These are phyloP conservation scores for Clarireedia sp. DNA, from an alignment of 2,329 filamentous ascomycete genomes.

Conservation along the genomic window DNA sequence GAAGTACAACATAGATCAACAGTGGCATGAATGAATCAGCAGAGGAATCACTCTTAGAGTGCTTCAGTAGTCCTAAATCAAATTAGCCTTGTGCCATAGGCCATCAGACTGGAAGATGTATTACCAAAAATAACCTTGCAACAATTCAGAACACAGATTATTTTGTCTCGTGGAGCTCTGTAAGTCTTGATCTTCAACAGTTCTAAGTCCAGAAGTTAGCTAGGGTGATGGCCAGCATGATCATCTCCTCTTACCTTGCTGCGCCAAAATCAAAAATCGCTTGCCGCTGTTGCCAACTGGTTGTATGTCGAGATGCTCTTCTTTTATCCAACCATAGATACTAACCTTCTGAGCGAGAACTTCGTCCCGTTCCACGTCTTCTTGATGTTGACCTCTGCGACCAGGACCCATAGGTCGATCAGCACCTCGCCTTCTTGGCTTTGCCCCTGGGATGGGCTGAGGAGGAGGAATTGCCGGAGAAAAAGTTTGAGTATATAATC, in stretches of 20 bases:
- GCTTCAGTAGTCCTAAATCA: constrained; percentile 67
- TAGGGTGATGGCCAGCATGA: background rate
- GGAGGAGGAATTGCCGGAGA: constrained; percentile 84
- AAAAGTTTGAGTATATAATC: constrained; percentile 91
- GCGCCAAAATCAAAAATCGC: constrained; percentile 80
- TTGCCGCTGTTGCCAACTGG: constrained; percentile 76
- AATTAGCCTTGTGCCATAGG: constrained; percentile 17
- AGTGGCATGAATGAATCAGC: constrained; percentile 94
- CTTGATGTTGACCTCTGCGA: constrained; percentile 90
- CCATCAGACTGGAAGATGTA: background rate
- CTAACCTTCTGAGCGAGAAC: constrained; percentile 94
- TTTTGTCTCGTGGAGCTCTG: constrained; percentile 93
- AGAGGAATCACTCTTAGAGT: constrained; percentile 87
- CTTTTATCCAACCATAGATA: constrained; percentile 91
- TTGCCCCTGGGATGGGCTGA: constrained; percentile 61
- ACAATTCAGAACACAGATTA: constrained; percentile 96
- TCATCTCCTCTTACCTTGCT: constrained; percentile 55
- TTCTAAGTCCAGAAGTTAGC: constrained; percentile 46
- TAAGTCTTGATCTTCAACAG: constrained; percentile 95
- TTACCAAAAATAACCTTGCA: constrained; percentile 98
- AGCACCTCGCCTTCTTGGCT: constrained; percentile 59
- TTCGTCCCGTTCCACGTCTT: constrained; percentile 94
- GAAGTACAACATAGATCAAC: constrained; percentile 90
- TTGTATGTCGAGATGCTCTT: constrained; percentile 89
- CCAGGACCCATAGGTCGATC: constrained; percentile 69